Conservation (phyloP, 768 basidiomycete species). For the Mycena vulgaris region DNA sequence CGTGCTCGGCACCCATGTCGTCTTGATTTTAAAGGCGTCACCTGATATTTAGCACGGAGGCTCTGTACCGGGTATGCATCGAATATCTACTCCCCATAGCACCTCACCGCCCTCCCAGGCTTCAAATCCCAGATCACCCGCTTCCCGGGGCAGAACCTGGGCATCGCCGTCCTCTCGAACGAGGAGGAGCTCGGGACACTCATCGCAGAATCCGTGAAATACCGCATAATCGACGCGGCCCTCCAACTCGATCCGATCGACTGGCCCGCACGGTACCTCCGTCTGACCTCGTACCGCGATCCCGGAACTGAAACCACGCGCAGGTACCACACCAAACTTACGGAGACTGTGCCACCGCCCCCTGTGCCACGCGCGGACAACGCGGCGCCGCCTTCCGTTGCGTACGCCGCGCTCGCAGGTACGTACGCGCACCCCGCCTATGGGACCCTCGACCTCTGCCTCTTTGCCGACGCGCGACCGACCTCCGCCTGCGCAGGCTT, state of each 20-base stretch:
- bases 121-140: conserved; percentile 40
- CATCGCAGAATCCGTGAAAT: conserved; percentile 42
- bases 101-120: conserved; percentile 20
- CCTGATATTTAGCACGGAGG: no score
- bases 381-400: conserved; percentile 28
- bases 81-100: not conserved
- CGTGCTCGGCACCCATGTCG: no score
- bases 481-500: not conserved
- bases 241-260: conserved; percentile 43
- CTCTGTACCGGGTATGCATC: no score
- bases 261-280: conserved; percentile 42
- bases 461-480: conserved; percentile 7
- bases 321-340: conserved; percentile 17
- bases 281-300: no score
- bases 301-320: not conserved
- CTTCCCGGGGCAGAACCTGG: conserved; percentile 39
- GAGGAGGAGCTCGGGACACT: conserved; percentile 42
- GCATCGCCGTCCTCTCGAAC: conserved; percentile 47
- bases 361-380: conserved; percentile 36
- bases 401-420: conserved; percentile 41
- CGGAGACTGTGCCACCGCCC: conserved; percentile 23
- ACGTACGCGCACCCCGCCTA: conserved; percentile 44
- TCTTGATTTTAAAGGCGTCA: no score
- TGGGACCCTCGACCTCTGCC: conserved; percentile 43
- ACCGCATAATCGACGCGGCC: conserved; percentile 44